These are phyloP conservation scores for Claviceps sp. DNA, from an alignment of 2,329 filamentous ascomycete genomes.

Conservation along the genomic window DNA sequence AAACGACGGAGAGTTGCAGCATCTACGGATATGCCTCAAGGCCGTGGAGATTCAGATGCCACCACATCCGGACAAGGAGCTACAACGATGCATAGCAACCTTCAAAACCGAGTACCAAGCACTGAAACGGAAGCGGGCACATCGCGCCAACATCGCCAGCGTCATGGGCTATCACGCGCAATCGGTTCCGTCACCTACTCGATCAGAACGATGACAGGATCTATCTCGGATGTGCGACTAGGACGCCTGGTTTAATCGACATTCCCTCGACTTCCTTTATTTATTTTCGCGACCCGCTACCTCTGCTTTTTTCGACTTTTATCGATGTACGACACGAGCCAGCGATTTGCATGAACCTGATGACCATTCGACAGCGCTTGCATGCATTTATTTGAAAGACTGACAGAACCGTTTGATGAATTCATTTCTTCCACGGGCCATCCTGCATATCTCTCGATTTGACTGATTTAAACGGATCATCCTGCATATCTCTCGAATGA, in stretches of 20 bases:
- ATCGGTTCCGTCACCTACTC: slow-evolving; percentile 11
- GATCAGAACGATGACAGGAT: slow-evolving; percentile 3
- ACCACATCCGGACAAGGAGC: slow-evolving; percentile 38
- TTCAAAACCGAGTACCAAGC: slow-evolving; percentile 47
- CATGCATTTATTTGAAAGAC: not conserved
- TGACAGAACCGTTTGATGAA: not conserved
- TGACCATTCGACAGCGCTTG: not conserved
- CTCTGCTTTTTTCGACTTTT: not conserved
- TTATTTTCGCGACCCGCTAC: not conserved
- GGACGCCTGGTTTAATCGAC: not conserved
- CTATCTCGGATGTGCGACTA: not conserved
- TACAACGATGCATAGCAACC: slow-evolving; percentile 43
- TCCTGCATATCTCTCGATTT: not conserved
- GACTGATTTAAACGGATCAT: not conserved
- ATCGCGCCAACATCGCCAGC: slow-evolving; percentile 17
- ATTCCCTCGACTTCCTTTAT: not conserved
- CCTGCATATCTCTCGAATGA: not conserved
- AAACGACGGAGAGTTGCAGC: slow-evolving; percentile 46
- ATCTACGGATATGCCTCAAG: slow-evolving; percentile 48
- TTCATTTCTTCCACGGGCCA: not conserved
- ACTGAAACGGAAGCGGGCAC: slow-evolving; percentile 33
- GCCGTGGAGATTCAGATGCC: slow-evolving; percentile 48
- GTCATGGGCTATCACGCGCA: slow-evolving; percentile 15
- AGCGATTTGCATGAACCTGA: slow-evolving; percentile 4
- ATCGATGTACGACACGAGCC: slow-evolving; percentile 2